Conservation (phyloP, 768 basidiomycete species). For the Lanmaoa rubissima region DNA sequence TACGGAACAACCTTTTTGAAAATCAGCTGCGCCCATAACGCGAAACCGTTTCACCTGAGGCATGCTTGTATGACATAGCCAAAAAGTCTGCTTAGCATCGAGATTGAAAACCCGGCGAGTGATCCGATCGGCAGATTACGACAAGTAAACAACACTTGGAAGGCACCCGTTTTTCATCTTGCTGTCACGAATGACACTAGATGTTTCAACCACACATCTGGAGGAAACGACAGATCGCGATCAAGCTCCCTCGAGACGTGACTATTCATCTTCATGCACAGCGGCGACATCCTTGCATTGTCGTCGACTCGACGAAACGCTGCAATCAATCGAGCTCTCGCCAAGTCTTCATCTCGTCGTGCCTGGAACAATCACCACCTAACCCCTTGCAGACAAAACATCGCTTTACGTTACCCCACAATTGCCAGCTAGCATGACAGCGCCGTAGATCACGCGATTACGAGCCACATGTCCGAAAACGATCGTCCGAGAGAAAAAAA, state of each 20-base stretch:
- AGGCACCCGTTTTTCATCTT: background rate
- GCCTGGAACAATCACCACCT: conserved; percentile 1
- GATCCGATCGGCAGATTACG: conserved; percentile 6
- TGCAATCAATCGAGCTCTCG: too few relatives aligned
- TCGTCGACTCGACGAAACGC: background rate
- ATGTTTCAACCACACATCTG: conserved; percentile 1
- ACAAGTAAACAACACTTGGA: background rate
- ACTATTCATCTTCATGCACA: background rate
- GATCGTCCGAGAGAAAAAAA: background rate
- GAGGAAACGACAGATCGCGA: background rate
- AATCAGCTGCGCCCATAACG: conserved; percentile 3
- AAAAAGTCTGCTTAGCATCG: conserved; percentile 4
- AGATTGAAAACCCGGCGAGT: background rate
- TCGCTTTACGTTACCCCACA: conserved; percentile 7
- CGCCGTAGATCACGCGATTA: background rate
- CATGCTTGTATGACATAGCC: conserved; percentile 1
- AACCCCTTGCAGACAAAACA: background rate
- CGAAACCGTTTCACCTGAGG: conserved; percentile 1
- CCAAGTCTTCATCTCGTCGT: background rate
- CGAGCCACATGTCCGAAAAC: background rate
- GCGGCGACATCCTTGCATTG: background rate
- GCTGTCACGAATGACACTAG: background rate
- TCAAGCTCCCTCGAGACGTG: background rate
- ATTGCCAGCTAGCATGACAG: background rate
- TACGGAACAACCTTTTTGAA: background rate